Base-by-base conservation (phyloP, 805 yeast genomes). In the Komagataella mondaviorum region DNA sequence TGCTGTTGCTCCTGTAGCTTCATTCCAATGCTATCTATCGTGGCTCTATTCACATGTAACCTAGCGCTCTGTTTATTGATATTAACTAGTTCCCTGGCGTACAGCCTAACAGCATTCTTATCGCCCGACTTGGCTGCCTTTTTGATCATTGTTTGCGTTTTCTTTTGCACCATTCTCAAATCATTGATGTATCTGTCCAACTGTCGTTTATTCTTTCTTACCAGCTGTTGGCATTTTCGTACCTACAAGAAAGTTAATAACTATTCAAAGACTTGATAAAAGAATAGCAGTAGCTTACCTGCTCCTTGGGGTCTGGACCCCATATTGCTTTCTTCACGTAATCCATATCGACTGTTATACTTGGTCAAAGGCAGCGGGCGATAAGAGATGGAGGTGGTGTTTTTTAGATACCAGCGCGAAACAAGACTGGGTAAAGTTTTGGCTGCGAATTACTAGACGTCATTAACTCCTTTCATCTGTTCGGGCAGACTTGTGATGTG, bases 231-330 rank as follows among this genome's bases (percentile, higher is more conserved):
- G 58, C 95, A 86, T 57, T 80, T 84, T 52, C 93, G 70, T 74
- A 78, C 81, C 79, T 72, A 47, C 14, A 23, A 7, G 6, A 3
- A 8, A 14, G 50, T 46, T 50, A 46, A 46, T 47, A 20, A 20
- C 20, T 3, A 43, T 10, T 18, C 4, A 6, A 16, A 24, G 23
- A 7, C n/a, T 14, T 2, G 30, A 8, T 6, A 24, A 17, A 10
- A 18, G 14, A 6, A 16, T 6, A 8, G 23, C 44, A 45, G 48
- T 20, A 48, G 14, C 78, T 49, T 65, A 75, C 82, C 60, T 85
- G 95, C 60, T 88, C 98, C 60, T 84, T 83, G 46, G 97, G 96
- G 62, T 90, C 96, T 0, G 98, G 97, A 0, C 99, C 99, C 85
- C 95, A 91, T 44, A 91, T 83, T 3, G 90, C 86, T 63, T 83